These are phyloP conservation scores for Magnusiomyces suaveolens DNA, from an alignment of 1,139 yeast species.

Conservation along the genomic window DNA sequence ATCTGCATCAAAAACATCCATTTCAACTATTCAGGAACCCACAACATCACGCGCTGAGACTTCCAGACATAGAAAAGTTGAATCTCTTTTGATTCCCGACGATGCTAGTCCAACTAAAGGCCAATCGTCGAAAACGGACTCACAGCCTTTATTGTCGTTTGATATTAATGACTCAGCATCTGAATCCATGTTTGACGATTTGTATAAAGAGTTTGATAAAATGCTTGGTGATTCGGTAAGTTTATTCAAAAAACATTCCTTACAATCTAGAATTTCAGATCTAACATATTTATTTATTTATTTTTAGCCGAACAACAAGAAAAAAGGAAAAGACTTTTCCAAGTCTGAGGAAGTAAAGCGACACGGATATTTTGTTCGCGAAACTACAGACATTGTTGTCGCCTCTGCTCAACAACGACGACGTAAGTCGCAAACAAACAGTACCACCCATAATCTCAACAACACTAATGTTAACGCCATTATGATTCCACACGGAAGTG, in stretches of 20 bases:
- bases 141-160: conserved; percentile 18
- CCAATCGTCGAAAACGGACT: background rate
- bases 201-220: conserved; percentile 33
- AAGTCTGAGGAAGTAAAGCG: conserved; percentile 12
- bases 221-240: conserved; percentile 21
- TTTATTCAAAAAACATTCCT: too few species aligned
- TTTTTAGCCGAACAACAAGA: too few species aligned
- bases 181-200: conserved; percentile 35
- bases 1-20: too few species aligned
- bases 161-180: conserved; percentile 29
- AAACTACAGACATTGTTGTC: conserved; percentile 27
- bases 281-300: background rate
- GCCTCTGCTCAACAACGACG: conserved; percentile 20
- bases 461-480: too few species aligned
- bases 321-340: too few species aligned
- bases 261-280: too few species aligned
- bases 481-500: background rate
- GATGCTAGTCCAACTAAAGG: too few species aligned
- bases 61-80: background rate
- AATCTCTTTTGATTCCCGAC: background rate
- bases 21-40: too few species aligned
- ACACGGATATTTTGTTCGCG: conserved; percentile 30
- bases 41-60: too few species aligned
- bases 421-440: background rate
- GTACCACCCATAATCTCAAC: too few species aligned